A percentile compares a stretch with the other conserved stretches of the same genome.
These are phyloP conservation scores for Pseudocercospora ulei DNA, from an alignment of 2,329 filamentous ascomycete genomes.

Conservation along the genomic window DNA sequence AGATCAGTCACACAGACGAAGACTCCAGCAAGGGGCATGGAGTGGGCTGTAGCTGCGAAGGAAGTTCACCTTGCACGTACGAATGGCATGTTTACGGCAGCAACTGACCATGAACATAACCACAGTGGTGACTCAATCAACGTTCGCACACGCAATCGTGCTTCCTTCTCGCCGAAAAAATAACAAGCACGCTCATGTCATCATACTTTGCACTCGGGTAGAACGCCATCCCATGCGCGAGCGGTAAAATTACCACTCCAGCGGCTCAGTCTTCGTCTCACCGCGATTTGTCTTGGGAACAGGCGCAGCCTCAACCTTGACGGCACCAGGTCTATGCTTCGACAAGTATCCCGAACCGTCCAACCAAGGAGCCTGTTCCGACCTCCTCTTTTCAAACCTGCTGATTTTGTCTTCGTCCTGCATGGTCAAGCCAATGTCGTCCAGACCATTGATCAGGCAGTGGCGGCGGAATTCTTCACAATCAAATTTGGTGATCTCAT, in stretches of 20 bases:
- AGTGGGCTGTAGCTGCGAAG: too few species aligned
- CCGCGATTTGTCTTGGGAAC: conserved; percentile 85
- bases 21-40: too few species aligned
- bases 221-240: background rate
- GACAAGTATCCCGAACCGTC: conserved; percentile 75
- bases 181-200: background rate
- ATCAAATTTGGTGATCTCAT: conserved; percentile 67
- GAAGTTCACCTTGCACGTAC: too few species aligned
- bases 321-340: conserved; percentile 47
- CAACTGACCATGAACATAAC: too few species aligned
- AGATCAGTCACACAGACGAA: too few species aligned
- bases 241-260: conserved; percentile 67
- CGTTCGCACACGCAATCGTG: too few species aligned
- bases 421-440: conserved; percentile 92
- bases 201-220: background rate
- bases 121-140: too few species aligned
- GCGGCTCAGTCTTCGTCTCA: conserved; percentile 69
- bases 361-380: conserved; percentile 75
- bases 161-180: background rate
- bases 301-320: conserved; percentile 55
- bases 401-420: conserved; percentile 83
- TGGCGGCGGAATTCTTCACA: conserved; percentile 92
- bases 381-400: conserved; percentile 68
- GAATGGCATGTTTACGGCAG: too few species aligned
- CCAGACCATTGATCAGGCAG: conserved; percentile 83